phyloP scores from a whole-genome alignment of 805 yeast species.

The Kurtzmaniella cleridarum region DNA sequence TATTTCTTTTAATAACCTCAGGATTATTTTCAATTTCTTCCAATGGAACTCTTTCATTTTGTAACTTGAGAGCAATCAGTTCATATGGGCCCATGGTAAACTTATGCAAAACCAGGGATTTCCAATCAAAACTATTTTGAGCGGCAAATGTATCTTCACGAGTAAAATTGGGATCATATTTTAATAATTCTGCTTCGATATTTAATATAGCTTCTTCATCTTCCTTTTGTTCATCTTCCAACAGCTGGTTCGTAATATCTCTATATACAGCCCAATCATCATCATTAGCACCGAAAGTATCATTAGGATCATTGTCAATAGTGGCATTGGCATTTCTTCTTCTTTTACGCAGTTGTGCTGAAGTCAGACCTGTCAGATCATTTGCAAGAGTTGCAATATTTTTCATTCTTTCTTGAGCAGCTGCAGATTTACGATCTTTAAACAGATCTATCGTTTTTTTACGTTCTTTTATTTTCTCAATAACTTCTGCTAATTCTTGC shows the following conservation, averaged over 20 bases:
- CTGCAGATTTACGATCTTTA: constrained; percentile 82
- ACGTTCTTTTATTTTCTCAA: constrained; percentile 62
- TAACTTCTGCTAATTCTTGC: constrained; percentile 49
- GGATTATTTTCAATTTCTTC: constrained; percentile 41
- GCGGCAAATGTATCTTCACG: constrained; percentile 78
- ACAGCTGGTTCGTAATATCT: constrained; percentile 69
- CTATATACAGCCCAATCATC: constrained; percentile 93
- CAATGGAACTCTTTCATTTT: constrained; percentile 28
- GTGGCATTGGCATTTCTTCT: constrained; percentile 49
- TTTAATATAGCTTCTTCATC: constrained; percentile 55
- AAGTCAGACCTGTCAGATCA: constrained; percentile 49
- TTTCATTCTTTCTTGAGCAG: constrained; percentile 91
- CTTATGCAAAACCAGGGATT: constrained; percentile 69
- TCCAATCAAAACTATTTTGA: constrained; percentile 74
- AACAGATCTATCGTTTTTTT: constrained; percentile 68
- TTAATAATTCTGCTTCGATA: constrained; percentile 71
- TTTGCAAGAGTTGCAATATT: constrained; percentile 81
- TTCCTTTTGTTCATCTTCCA: constrained; percentile 76
- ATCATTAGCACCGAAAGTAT: constrained; percentile 91
- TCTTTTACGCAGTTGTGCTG: constrained; percentile 44
- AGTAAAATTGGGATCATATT: constrained; percentile 79
- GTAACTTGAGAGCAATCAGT: constrained; percentile 53
- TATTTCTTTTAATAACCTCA: constrained; percentile 78
- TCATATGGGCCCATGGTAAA: constrained; percentile 89
- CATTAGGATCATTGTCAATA: constrained; percentile 86